phyloP scores from a whole-genome alignment of 306 rosid species.

The Luffa aegyptiaca region DNA sequence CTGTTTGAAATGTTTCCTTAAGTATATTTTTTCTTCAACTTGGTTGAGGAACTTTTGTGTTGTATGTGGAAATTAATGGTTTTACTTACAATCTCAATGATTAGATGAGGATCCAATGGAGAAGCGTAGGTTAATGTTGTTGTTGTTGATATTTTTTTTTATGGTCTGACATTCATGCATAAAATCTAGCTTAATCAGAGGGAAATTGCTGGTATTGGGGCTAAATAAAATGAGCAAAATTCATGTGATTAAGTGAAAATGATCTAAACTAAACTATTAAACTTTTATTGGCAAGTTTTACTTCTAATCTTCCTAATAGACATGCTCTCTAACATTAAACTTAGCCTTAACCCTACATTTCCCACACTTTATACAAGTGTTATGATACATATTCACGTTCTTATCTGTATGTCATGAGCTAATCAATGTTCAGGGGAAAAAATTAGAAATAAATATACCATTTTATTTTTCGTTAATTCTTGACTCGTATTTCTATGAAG shows the following conservation, averaged over 20 bases:
- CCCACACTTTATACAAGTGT: not conserved
- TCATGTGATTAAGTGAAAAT: not conserved
- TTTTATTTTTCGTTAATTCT: not conserved
- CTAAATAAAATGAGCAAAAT: not conserved
- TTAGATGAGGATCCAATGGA: not conserved
- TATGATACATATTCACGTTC: not conserved
- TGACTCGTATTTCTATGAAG: not conserved
- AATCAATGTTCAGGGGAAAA: too few relatives aligned
- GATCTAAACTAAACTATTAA: not conserved
- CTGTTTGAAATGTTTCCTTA: not conserved
- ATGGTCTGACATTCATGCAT: not conserved
- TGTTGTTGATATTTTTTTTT: not conserved
- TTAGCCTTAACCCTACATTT: not conserved
- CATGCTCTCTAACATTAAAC: not conserved
- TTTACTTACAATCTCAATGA: not conserved
- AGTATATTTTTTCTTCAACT: too few relatives aligned
- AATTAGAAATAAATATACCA: too few relatives aligned
- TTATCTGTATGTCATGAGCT: not conserved
- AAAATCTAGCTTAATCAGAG: not conserved
- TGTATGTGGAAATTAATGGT: not conserved
- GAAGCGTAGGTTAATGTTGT: not conserved
- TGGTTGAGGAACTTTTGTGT: not conserved
- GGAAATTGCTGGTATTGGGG: not conserved
- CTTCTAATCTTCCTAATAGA: not conserved
- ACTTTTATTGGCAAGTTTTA: not conserved